Conservation (phyloP, 805 yeast genomes). For the Cyberlindnera saturnus region DNA sequence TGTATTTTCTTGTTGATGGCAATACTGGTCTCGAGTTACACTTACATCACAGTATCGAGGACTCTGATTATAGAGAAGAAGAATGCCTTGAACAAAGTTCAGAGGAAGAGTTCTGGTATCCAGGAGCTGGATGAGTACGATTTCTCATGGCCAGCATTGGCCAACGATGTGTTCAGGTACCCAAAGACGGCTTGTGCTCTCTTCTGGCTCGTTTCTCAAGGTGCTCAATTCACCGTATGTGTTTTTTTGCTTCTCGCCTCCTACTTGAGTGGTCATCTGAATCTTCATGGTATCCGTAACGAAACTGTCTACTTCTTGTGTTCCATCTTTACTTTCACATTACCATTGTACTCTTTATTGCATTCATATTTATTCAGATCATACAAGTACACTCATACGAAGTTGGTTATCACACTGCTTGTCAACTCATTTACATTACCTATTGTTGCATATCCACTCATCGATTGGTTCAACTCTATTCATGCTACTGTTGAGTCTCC, state of each 20-base stretch:
- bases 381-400: conserved; percentile 10
- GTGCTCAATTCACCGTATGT: conserved; percentile 15
- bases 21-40: conserved; percentile 12
- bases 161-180: conserved; percentile 21
- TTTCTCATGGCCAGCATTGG: conserved; percentile 23
- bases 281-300: conserved; percentile 10
- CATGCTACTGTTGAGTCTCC: conserved; percentile 22
- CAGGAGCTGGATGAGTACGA: conserved; percentile 6
- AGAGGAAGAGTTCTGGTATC: conserved; percentile 2
- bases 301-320: conserved; percentile 6
- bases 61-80: conserved; percentile 16
- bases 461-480: conserved; percentile 11
- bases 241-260: conserved; percentile 3
- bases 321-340: conserved; percentile 10
- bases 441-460: conserved; percentile 4
- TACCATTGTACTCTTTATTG: conserved; percentile 11
- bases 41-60: conserved; percentile 8
- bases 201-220: conserved; percentile 15
- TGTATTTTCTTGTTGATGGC: conserved; percentile 16
- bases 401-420: background rate
- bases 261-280: conserved; percentile 8
- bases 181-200: conserved; percentile 9
- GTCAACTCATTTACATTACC: conserved; percentile 21
- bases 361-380: conserved; percentile 16
- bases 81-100: conserved; percentile 8